Conservation (phyloP, 768 basidiomycete species). For the Leccinum subtestaceum region DNA sequence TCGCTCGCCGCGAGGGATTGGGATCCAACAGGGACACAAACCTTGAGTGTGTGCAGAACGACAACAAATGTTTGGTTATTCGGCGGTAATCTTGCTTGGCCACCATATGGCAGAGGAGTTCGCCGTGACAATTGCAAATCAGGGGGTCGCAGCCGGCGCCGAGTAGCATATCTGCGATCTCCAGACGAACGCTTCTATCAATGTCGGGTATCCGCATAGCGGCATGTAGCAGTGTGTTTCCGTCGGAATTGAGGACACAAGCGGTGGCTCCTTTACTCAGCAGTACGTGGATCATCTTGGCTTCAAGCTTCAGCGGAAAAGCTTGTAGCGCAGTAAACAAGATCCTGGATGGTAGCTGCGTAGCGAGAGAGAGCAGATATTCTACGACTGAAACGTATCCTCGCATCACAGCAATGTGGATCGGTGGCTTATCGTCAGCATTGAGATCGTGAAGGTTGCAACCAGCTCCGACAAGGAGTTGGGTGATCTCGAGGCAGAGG, state of each 20-base stretch:
- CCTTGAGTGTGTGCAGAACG: too few relatives aligned
- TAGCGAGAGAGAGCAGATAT: background rate
- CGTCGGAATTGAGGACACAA: background rate
- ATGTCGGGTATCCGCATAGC: background rate
- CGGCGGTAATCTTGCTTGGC: background rate
- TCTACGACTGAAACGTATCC: too few relatives aligned
- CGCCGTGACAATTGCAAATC: background rate
- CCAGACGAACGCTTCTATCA: too few relatives aligned
- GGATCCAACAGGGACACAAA: too few relatives aligned
- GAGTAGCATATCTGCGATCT: background rate
- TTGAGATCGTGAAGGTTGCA: background rate
- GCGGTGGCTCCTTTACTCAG: background rate
- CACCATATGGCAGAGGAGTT: background rate
- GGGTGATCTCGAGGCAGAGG: background rate
- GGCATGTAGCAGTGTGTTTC: background rate
- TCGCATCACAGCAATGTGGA: background rate
- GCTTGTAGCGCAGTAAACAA: background rate
- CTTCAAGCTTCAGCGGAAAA: background rate
- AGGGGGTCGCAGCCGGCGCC: background rate
- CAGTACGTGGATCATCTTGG: slow-evolving; percentile 1
- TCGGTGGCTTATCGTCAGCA: background rate
- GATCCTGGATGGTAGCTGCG: background rate
- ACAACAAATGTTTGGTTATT: too few relatives aligned
- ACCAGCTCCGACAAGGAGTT: slow-evolving; percentile 2
- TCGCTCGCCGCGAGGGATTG: too few relatives aligned